These are phyloP conservation scores for Guillardia theta DNA, from an alignment of 78 protist species.

Conservation along the genomic window DNA sequence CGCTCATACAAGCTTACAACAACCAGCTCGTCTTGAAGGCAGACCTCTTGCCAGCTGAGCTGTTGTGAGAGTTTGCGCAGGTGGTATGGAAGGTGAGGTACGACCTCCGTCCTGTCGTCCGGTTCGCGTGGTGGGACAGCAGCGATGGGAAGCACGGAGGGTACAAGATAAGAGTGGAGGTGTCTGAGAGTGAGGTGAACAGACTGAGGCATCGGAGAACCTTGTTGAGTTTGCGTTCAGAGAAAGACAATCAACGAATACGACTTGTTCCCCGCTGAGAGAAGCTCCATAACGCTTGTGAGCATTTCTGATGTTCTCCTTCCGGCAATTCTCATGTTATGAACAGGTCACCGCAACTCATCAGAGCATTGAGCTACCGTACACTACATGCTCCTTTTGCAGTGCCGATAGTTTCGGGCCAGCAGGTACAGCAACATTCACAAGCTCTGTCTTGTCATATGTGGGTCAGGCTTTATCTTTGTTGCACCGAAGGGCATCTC, in stretches of 20 bases:
- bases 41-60: no score
- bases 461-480: neutral
- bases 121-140: conserved; percentile 14
- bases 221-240: neutral
- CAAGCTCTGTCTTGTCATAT: no score
- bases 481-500: neutral
- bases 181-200: neutral
- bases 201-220: neutral
- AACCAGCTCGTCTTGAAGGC: no score
- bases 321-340: neutral
- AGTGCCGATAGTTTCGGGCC: neutral
- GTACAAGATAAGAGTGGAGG: neutral
- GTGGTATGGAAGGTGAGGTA: neutral
- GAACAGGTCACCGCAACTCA: neutral
- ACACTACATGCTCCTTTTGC: neutral
- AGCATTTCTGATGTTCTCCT: neutral
- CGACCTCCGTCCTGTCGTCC: neutral
- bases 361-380: neutral
- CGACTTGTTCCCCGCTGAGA: neutral
- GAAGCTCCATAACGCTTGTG: neutral
- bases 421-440: no score
- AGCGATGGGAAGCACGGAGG: neutral
- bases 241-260: neutral
- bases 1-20: no score
- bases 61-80: no score